A percentile compares a stretch with the other conserved stretches of the same genome.
These are phyloP conservation scores for Talaromyces rugulosus DNA, from an alignment of 2,329 filamentous ascomycete genomes.

Conservation along the genomic window DNA sequence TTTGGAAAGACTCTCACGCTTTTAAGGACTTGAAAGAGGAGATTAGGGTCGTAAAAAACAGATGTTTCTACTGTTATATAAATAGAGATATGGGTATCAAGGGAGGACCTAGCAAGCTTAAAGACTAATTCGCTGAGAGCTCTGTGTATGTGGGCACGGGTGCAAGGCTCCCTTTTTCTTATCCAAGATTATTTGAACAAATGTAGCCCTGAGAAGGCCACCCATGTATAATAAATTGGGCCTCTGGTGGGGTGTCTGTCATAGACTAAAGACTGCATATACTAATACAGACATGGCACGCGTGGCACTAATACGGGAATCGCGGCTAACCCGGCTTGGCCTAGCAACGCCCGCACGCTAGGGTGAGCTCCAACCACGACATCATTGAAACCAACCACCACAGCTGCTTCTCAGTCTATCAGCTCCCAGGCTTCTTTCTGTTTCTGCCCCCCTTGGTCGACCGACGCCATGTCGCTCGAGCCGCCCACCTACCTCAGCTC, in stretches of 20 bases:
- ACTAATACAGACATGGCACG: neutral
- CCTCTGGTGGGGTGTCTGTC: too few relatives aligned
- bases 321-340: neutral
- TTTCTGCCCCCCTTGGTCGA: neutral
- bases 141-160: too few relatives aligned
- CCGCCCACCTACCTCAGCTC: constrained; percentile 82
- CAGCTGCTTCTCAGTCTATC: neutral
- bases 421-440: neutral
- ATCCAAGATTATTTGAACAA: too few relatives aligned
- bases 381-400: neutral
- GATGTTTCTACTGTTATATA: too few relatives aligned
- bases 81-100: too few relatives aligned
- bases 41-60: too few relatives aligned
- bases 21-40: too few relatives aligned
- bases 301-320: neutral
- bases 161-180: too few relatives aligned
- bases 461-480: constrained; percentile 73
- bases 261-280: too few relatives aligned
- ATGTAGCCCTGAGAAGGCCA: neutral
- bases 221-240: neutral
- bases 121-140: too few relatives aligned
- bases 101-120: too few relatives aligned
- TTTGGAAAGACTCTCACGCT: too few relatives aligned
- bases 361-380: neutral
- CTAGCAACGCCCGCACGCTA: neutral